A percentile compares a stretch with the other conserved stretches of the same genome.
phyloP scores from a whole-genome alignment of 345 rosid genomes.

The Euphorbia pulcherrima region DNA sequence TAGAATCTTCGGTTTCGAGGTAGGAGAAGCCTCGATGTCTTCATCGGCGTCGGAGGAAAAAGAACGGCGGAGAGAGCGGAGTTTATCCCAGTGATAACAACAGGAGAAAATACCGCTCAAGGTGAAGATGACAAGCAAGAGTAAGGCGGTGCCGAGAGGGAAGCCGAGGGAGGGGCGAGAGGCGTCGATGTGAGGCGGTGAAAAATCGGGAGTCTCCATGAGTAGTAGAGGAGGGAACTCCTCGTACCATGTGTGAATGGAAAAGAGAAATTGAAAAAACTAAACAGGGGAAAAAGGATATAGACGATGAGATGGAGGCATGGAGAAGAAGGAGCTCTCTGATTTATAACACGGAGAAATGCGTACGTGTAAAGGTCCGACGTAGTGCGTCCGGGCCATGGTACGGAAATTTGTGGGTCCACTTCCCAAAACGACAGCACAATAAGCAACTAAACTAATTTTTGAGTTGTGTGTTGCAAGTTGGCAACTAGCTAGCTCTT shows the following conservation, averaged over 20 bases:
- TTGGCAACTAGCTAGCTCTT: too few relatives aligned
- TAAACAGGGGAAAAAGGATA: too few relatives aligned
- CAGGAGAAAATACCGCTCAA: constrained; percentile 95
- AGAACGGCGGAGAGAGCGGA: constrained; percentile 82
- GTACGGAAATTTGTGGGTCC: constrained; percentile 51
- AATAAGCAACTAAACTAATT: too few relatives aligned
- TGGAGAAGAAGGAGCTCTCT: neutral
- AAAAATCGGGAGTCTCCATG: constrained; percentile 66
- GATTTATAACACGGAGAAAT: constrained; percentile 36
- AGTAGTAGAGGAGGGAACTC: neutral
- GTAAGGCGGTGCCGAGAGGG: constrained; percentile 92
- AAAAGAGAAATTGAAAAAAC: neutral
- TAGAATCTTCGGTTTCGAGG: constrained; percentile 37
- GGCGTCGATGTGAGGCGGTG: constrained; percentile 73
- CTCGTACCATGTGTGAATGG: constrained; percentile 31
- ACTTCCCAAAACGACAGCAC: too few relatives aligned
- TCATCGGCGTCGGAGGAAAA: constrained; percentile 36
- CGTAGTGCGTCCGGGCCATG: constrained; percentile 28
- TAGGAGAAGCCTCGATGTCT: constrained; percentile 51
- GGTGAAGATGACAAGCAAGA: constrained; percentile 74
- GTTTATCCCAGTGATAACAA: constrained; percentile 97
- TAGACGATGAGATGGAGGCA: neutral
- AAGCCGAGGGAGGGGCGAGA: constrained; percentile 89
- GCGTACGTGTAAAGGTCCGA: constrained; percentile 45
- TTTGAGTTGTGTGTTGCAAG: too few relatives aligned